phyloP scores from a whole-genome alignment of 1,139 yeast species.

The Hemisphaericaspora lyxosophila region DNA sequence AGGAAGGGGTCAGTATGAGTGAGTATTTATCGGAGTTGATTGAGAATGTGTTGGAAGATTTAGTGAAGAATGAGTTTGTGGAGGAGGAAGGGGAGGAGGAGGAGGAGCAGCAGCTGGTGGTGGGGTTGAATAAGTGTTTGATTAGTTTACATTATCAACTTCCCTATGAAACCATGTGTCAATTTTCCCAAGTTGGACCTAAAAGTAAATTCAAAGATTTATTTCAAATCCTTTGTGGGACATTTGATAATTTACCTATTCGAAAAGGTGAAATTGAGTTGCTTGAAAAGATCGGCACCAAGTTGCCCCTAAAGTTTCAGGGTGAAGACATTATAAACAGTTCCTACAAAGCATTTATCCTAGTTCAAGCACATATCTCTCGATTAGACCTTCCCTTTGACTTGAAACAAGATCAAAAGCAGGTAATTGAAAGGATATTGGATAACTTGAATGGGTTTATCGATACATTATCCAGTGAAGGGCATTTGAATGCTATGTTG shows the following conservation, averaged over 20 bases:
- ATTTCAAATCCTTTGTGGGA: conserved; percentile 63
- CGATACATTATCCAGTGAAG: conserved; percentile 79
- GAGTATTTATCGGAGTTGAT: conserved; percentile 81
- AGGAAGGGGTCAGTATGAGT: conserved; percentile 67
- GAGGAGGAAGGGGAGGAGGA: conserved; percentile 46
- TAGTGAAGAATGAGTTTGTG: conserved; percentile 60
- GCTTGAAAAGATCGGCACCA: conserved; percentile 52
- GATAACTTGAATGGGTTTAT: conserved; percentile 64
- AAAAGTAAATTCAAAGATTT: conserved; percentile 61
- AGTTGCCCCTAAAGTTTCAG: conserved; percentile 58
- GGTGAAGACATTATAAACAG: conserved; percentile 41
- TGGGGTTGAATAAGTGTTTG: conserved; percentile 67
- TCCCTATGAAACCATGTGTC: conserved; percentile 64
- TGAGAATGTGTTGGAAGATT: conserved; percentile 68
- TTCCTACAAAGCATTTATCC: conserved; percentile 68
- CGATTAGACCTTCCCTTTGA: conserved; percentile 58
- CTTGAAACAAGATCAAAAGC: conserved; percentile 53
- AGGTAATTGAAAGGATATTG: conserved; percentile 50
- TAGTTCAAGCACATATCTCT: conserved; percentile 81
- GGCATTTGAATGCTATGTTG: conserved; percentile 70
- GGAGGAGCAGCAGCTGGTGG: conserved; percentile 43
- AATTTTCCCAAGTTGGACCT: conserved; percentile 51
- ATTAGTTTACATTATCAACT: conserved; percentile 74
- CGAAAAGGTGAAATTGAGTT: conserved; percentile 52
- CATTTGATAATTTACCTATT: conserved; percentile 63